Base-by-base conservation (phyloP, 208 protist genomes). In the Angomonas ambiguus region DNA sequence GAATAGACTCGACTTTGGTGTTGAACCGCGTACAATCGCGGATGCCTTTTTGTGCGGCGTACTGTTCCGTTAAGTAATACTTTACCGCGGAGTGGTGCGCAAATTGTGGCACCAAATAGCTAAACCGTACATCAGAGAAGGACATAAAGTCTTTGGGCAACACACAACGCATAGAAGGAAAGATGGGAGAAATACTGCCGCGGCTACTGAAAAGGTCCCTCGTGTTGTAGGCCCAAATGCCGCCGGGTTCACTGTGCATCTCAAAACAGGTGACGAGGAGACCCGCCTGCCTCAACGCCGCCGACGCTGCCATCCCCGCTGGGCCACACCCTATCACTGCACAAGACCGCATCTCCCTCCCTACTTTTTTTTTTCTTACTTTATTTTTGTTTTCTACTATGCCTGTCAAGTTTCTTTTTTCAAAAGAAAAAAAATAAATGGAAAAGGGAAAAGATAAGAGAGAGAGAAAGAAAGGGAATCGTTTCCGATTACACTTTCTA, bases 221-320 rank as follows among this genome's bases (percentile, higher is more conserved):
- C 3, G 76, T 80, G 65, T 86, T 85, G 62, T 66, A 82, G 32
- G 35, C 56, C 87, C 91, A 96, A 35, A 96, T 79, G 33, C 91
- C 91, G n/a, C 91, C 91, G 38, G 80, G 76, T 20, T 67, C 72
- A 2, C 75, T 38, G 41, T 69, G 72, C 16, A 93, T 0, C 28
- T 96, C 87, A 66, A 96, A 96, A 75, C 91, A 93, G 0, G 91
- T 96, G 28, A 96, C 91, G 4, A 96, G 62, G 16, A 94, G 57
- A 11, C 91, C 91, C 59, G 77, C 77, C 59, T 89, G 87, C 0
- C 87, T 82, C 33, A 96, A 76, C 22, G 65, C 55, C 6, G 79
- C 76, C 30, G 59, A 76, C n/a, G 91, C 87, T 13, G 65, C 84
- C 65, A 96, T 96, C 34, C 91, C 91, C 13, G 91, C 87, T 1